Evolutionary conservation across 257 asterid genomes (phyloP).

Genomic region (Primulina huaijiensis): DNA sequence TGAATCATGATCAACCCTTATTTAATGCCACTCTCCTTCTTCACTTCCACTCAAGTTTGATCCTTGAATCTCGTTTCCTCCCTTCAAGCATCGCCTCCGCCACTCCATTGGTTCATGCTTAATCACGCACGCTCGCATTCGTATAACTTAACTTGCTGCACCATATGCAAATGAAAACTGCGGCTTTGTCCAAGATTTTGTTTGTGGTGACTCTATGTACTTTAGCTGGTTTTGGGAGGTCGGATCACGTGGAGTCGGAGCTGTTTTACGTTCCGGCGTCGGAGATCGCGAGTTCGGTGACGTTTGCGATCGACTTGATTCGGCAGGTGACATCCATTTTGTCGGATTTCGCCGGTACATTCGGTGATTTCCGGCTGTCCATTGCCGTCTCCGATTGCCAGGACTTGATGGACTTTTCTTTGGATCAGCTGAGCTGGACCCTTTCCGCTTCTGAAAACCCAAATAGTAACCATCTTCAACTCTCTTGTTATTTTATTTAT

Average conservation of each 20-base stretch:
- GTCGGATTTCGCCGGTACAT: constrained; percentile 37
- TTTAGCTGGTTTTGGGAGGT: constrained; percentile 16
- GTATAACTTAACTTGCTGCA: too few species aligned
- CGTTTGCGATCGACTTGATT: constrained; percentile 42
- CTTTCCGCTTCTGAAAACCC: constrained; percentile 52
- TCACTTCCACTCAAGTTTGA: background rate
- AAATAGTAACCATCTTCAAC: constrained; percentile 33
- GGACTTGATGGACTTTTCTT: constrained; percentile 65
- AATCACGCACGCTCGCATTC: too few species aligned
- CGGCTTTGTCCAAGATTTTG: background rate
- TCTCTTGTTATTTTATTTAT: background rate
- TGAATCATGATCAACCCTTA: background rate
- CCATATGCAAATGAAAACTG: constrained; percentile 14
- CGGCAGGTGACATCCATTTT: constrained; percentile 46
- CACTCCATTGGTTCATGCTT: too few species aligned
- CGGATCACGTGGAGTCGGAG: constrained; percentile 32
- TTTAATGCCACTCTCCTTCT: background rate
- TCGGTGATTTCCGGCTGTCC: constrained; percentile 56
- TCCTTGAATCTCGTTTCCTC: too few species aligned
- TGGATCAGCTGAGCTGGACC: constrained; percentile 54
- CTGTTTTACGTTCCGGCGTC: constrained; percentile 53
- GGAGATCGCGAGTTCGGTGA: constrained; percentile 44
- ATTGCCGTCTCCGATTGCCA: constrained; percentile 67
- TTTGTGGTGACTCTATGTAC: constrained; percentile 25
- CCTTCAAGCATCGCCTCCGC: too few species aligned